Base-by-base conservation (phyloP, 2,329 filamentous ascomycete genomes). In the Coniochaeta sp. region DNA sequence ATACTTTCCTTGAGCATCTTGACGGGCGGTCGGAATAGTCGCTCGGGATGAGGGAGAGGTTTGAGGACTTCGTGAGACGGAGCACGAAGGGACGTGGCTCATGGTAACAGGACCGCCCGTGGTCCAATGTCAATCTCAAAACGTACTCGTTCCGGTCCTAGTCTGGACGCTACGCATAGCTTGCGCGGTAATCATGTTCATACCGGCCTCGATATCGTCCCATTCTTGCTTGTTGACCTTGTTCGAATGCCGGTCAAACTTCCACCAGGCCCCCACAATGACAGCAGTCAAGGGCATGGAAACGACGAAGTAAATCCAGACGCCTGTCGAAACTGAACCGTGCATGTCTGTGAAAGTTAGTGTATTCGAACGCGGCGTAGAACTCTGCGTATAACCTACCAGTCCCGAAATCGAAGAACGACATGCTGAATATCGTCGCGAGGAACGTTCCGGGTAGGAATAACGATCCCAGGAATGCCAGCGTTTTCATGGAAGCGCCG, bases 221-320 rank as follows among this genome's bases (percentile, higher is more conserved):
- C 38, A 42, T 18, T 42, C 38, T 8, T 24, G 38, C 18, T 5
- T 42, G 38, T 42, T 42, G 2, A 18, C 49, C 33, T 50, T 40
- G 22, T 42, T 30, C 14, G 24, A 45, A n/a, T 24, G 26, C 7
- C 49, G 49, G 27, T 51, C 49, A 40, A 51, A 30, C 38, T 24
- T 24, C 49, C 49, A 50, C 52, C 52, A 53, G 1, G 22, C 10
- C 20, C 42, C 40, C 22, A 53, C 27, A 16, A 53, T 47, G 28
- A 42, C 8, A 9, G 27, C 31, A 8, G 49, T 53, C 18, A 53
- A 22, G 24, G 48, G 52, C n/a, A 53, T 38, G 14, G 18, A 28
- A n/a, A 51, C 20, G 14, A 35, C 48, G 32, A 53, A 53, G 52
- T 53, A 53, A 13, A 53, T 51, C 52, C 52, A 51, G 20, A 51